phyloP scores from a whole-genome alignment of 164 flowering plant genomes.

The Liquidambar formosana region DNA sequence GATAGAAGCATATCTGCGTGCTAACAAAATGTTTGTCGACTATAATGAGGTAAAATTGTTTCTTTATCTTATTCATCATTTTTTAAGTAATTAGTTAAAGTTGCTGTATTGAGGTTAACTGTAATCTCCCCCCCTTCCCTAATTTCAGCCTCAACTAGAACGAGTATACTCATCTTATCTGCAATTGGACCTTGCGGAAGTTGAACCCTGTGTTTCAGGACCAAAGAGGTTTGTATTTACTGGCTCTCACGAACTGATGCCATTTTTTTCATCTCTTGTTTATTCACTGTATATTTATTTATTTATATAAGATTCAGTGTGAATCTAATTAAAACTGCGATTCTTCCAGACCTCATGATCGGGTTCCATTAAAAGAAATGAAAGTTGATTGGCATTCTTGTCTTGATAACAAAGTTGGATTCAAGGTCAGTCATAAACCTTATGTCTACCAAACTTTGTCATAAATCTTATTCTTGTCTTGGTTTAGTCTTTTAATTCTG shows the following conservation, averaged over 20 bases:
- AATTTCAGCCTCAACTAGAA: conserved; percentile 73
- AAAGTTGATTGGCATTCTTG: conserved; percentile 93
- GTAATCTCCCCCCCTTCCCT: background rate
- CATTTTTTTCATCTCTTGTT: background rate
- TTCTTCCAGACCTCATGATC: conserved; percentile 80
- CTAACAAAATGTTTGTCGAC: conserved; percentile 88
- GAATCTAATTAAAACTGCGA: background rate
- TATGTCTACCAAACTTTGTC: background rate
- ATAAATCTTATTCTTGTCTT: background rate
- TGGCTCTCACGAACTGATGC: background rate
- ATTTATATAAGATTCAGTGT: background rate
- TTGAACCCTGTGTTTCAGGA: conserved; percentile 91
- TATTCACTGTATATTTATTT: background rate
- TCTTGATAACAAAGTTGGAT: conserved; percentile 85
- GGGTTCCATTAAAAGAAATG: conserved; percentile 87
- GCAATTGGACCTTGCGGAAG: conserved; percentile 67
- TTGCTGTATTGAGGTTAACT: too few relatives aligned
- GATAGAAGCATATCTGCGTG: conserved; percentile 87
- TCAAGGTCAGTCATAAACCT: conserved; percentile 61
- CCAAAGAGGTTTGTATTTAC: conserved; percentile 68
- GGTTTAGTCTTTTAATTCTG: background rate
- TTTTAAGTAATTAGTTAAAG: background rate
- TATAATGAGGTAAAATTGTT: conserved; percentile 56
- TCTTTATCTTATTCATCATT: background rate
- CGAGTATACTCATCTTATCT: conserved; percentile 82